Evolutionary conservation across 2,329 filamentous ascomycete species (phyloP).

Genomic region (Aspergillus eucalypticola): DNA sequence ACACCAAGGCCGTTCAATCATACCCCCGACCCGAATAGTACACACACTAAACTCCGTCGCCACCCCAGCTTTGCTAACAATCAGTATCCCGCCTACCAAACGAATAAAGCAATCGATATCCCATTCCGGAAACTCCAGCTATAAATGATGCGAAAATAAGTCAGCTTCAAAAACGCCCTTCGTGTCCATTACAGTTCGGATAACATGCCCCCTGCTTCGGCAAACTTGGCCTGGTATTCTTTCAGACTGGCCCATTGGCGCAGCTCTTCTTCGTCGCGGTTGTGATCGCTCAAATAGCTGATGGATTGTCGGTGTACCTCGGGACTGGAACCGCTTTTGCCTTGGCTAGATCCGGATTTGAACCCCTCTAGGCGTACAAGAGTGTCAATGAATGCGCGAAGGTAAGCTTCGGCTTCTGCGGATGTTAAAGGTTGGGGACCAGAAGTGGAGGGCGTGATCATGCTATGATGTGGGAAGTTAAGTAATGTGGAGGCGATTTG

Average conservation of each 20-base stretch:
- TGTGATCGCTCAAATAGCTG: slow-evolving; percentile 44
- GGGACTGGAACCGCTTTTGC: slow-evolving; percentile 28
- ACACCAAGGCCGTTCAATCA: neutral
- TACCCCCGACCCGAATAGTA: neutral
- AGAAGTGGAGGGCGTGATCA: slow-evolving; percentile 21
- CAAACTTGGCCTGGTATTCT: slow-evolving; percentile 74
- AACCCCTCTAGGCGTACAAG: slow-evolving; percentile 72
- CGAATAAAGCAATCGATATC: neutral
- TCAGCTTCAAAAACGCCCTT: neutral
- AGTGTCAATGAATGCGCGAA: slow-evolving; percentile 72
- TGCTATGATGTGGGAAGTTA: slow-evolving; percentile 52
- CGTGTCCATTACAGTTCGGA: slow-evolving; percentile 28
- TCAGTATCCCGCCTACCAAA: neutral
- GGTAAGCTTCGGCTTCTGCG: slow-evolving; percentile 67
- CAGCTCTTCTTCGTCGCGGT: slow-evolving; percentile 75
- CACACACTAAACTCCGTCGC: neutral
- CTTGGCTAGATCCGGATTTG: slow-evolving; percentile 26
- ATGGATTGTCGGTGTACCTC: slow-evolving; percentile 32
- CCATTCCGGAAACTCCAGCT: neutral
- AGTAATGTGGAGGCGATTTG: slow-evolving; percentile 80
- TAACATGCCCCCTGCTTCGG: slow-evolving; percentile 59
- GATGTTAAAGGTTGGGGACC: slow-evolving; percentile 33
- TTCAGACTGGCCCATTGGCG: slow-evolving; percentile 75
- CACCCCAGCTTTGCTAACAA: neutral
- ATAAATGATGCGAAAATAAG: neutral